These are phyloP conservation scores for Yarrowia porcina DNA, from an alignment of 805 yeast genomes.

Conservation along the genomic window DNA sequence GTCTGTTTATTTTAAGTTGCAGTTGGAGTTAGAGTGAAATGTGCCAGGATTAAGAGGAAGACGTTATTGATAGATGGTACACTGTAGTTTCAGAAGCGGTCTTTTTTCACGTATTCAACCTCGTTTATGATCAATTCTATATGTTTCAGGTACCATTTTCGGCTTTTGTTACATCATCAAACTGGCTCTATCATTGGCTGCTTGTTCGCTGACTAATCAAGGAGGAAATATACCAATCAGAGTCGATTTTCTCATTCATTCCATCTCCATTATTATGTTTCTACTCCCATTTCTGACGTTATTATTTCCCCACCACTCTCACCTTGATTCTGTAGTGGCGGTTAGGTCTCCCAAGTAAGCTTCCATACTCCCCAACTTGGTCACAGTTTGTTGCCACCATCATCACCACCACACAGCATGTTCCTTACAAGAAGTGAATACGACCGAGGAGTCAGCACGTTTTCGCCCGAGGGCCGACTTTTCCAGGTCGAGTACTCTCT, in stretches of 20 bases:
- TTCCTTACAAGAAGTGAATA: constrained; percentile 98
- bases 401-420: constrained; percentile 47
- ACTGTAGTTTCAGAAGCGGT: not conserved
- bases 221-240: not conserved
- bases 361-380: constrained; percentile 10
- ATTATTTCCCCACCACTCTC: not conserved
- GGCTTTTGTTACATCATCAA: no score
- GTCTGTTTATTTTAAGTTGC: constrained; percentile 6
- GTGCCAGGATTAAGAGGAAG: no score
- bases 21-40: no score
- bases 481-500: constrained; percentile 97
- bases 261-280: not conserved
- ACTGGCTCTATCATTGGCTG: no score
- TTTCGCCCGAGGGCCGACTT: constrained; percentile 97
- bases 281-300: not conserved
- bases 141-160: no score
- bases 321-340: not conserved
- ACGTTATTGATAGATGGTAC: no score
- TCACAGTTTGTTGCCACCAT: constrained; percentile 18
- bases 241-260: not conserved
- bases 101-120: no score
- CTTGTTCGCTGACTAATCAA: not conserved
- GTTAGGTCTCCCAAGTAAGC: not conserved
- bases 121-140: no score
- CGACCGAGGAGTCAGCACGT: constrained; percentile 97